Evolutionary conservation across 768 basidiomycete genomes (phyloP), one percentile per base, ranked within the genome.

Genomic region (Kwoniella dendrophila): DNA sequence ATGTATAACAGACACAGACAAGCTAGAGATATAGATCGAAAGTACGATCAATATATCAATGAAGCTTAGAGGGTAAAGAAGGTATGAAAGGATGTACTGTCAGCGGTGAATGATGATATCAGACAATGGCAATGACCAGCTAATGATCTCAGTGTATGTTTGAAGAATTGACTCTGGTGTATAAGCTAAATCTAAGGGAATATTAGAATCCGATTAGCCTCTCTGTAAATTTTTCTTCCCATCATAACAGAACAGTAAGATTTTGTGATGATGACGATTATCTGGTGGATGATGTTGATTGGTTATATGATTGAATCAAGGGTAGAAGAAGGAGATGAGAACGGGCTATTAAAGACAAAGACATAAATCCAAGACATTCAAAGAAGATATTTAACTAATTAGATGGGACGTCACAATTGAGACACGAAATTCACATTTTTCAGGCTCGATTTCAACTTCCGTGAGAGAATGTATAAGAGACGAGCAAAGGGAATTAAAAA

Each of bases 201-300:
- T 14, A 33, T 2, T 16, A 26, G 49, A 51, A 51, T 34, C 49
- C 49, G 49, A 51, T 51, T 34, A 51, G 49, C 49, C 49, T 51
- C 11, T n/a, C 34, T 34, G 16, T 36, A 14, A 3, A 18, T 11
- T 16, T 20, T 6, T 14, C 34, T 26, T 2, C 32, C n/a, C 49
- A 33, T 33, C 49, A 32, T 29, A 7, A 20, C 14, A 10, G 2
- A 20, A 44, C n/a, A 44, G 20, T n/a, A 0, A 0, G 11, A 24
- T 44, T 10, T n/a, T 22, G 24, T 44, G 38, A 7, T 40, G 20
- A n/a, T n/a, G n/a, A n/a, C n/a, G n/a, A n/a, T n/a, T n/a, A n/a
- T n/a, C n/a, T 40, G 38, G 10, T 7, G 4, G 4, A 40, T 40
- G 12, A 0, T 4, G 4, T 40, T 20, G 10, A 16, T 40, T 20